Evolutionary conservation across 1,284 basidiomycete genomes (phyloP).

Genomic region (Trichosporon asahii): DNA sequence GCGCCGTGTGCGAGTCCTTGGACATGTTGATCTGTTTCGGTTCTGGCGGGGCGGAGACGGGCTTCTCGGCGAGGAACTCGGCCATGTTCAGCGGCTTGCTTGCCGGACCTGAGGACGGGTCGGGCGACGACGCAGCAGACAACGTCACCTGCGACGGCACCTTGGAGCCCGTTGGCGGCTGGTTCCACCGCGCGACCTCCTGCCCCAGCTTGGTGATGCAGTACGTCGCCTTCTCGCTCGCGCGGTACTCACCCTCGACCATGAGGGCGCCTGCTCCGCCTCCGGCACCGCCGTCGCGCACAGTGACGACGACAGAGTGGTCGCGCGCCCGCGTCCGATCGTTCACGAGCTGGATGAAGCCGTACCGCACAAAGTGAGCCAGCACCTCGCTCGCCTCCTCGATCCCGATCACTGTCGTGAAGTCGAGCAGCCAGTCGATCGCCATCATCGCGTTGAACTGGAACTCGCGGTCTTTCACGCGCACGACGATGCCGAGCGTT

Average conservation of each 20-base stretch:
- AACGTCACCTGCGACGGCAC: slow-evolving; percentile 51
- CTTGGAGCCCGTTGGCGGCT: neutral
- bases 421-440: slow-evolving; percentile 96
- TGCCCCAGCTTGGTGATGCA: slow-evolving; percentile 87
- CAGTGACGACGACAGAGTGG: slow-evolving; percentile 81
- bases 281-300: slow-evolving; percentile 52
- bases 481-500: slow-evolving; percentile 52
- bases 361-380: slow-evolving; percentile 95
- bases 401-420: slow-evolving; percentile 88
- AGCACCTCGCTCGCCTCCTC: slow-evolving; percentile 97
- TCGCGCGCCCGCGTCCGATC: slow-evolving; percentile 71
- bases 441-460: slow-evolving; percentile 83
- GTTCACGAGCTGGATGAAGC: slow-evolving; percentile 73
- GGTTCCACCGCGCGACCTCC: slow-evolving; percentile 76
- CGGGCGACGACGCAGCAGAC: neutral
- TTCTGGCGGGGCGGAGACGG: neutral
- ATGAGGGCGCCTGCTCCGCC: slow-evolving; percentile 44
- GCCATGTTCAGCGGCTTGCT: slow-evolving; percentile 11
- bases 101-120: neutral
- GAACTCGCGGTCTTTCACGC: slow-evolving; percentile 56
- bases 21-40: slow-evolving; percentile 18
- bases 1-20: slow-evolving; percentile 86
- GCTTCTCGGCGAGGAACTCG: slow-evolving; percentile 23
- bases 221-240: slow-evolving; percentile 91
- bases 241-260: slow-evolving; percentile 85